A percentile compares a stretch with the other conserved stretches of the same genome.
Conservation (phyloP, 257 asterid genomes). For the Gentiana straminea region DNA sequence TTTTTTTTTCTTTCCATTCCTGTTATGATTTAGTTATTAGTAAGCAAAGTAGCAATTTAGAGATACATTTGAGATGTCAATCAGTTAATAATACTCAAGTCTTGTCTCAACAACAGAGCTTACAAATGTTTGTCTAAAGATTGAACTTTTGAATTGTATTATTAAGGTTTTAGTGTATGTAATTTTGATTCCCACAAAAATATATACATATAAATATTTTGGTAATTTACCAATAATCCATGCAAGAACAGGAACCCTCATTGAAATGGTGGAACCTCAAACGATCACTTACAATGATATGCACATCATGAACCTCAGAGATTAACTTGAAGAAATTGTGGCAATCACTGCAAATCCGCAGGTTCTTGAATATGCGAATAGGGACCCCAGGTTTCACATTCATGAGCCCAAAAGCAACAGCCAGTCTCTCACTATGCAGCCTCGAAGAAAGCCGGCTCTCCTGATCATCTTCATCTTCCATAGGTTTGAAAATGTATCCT, state of each 20-base stretch:
- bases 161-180: too few species aligned
- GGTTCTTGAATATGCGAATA: conserved; percentile 56
- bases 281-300: conserved; percentile 70
- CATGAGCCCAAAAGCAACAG: conserved; percentile 54
- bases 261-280: conserved; percentile 57
- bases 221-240: conserved; percentile 44
- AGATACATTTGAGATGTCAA: too few species aligned
- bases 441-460: conserved; percentile 38
- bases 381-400: conserved; percentile 39
- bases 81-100: too few species aligned
- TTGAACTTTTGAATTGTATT: too few species aligned
- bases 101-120: too few species aligned
- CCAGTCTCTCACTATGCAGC: conserved; percentile 69
- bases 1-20: too few species aligned
- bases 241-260: conserved; percentile 62
- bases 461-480: conserved; percentile 37
- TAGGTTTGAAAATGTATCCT: conserved; percentile 47
- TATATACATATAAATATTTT: too few species aligned
- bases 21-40: too few species aligned
- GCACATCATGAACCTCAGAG: conserved; percentile 34
- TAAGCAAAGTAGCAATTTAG: too few species aligned
- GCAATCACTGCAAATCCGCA: conserved; percentile 57
- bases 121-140: too few species aligned
- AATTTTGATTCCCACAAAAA: too few species aligned
- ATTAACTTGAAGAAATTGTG: conserved; percentile 42